A percentile compares a stretch with the other conserved stretches of the same genome.
phyloP scores from a whole-genome alignment of 305 asterid species.

The Ruellia speciosa region DNA sequence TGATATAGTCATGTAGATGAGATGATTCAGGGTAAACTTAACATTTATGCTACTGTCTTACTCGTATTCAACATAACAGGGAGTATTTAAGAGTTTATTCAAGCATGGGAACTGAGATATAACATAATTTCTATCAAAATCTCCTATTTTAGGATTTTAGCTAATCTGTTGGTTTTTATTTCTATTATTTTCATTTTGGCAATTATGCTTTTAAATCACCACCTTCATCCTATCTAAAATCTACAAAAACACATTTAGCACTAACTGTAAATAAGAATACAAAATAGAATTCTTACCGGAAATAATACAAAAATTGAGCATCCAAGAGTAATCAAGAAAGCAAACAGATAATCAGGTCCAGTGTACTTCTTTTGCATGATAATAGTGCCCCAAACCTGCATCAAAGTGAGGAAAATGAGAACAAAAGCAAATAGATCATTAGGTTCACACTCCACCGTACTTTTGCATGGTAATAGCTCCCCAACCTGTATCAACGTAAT shows the following conservation, averaged over 20 bases:
- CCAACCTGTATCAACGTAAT: no score
- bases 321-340: conserved; percentile 76
- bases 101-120: no score
- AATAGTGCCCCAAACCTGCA: conserved; percentile 91
- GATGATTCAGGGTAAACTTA: no score
- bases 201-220: not conserved
- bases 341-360: conserved; percentile 67
- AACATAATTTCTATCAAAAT: no score
- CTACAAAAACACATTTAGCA: conserved; percentile 6
- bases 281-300: conserved; percentile 49
- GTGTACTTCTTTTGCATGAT: conserved; percentile 95
- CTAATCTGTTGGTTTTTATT: no score
- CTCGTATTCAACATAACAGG: no score
- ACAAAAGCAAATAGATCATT: not conserved
- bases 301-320: conserved; percentile 85
- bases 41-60: no score
- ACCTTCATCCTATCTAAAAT: conserved; percentile 2
- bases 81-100: no score
- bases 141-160: no score
- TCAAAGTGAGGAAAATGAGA: conserved; percentile 18
- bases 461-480: not conserved
- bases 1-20: no score
- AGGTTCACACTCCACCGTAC: not conserved
- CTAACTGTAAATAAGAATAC: not conserved
- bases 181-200: no score